phyloP scores from a whole-genome alignment of 371 early-diverging fungal genomes.

The Chytridium lagenaria region DNA sequence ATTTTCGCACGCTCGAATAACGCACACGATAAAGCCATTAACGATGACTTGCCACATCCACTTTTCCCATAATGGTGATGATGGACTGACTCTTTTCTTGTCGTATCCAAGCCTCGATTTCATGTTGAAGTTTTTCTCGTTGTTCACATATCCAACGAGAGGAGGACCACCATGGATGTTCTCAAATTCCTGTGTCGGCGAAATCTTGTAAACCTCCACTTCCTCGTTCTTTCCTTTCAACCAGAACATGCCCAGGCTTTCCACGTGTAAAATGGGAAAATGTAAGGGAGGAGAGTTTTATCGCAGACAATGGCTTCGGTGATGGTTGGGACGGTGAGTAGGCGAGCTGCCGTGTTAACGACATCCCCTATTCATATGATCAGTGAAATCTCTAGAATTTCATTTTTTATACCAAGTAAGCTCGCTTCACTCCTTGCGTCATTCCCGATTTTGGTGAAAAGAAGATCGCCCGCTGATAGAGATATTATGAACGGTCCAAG shows the following conservation, averaged over 20 bases:
- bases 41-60: neutral
- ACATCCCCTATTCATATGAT: constrained; percentile 4
- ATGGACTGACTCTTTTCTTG: neutral
- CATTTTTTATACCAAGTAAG: constrained; percentile 4
- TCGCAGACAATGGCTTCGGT: neutral
- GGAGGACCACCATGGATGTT: neutral
- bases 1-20: too few relatives aligned
- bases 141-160: constrained; percentile 1
- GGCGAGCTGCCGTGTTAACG: constrained; percentile 11
- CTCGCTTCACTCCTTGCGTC: constrained; percentile 10
- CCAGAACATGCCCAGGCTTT: neutral
- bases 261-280: neutral
- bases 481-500: neutral
- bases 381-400: neutral
- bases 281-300: neutral
- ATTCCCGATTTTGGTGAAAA: constrained; percentile 6
- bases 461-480: constrained; percentile 13
- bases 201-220: neutral
- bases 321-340: neutral
- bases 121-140: neutral
- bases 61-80: neutral
- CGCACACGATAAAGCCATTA: too few relatives aligned
- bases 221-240: neutral
- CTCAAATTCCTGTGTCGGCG: neutral
- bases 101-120: neutral